These are phyloP conservation scores for Gossypium aridum DNA, from an alignment of 441 rosid genomes.

Conservation along the genomic window DNA sequence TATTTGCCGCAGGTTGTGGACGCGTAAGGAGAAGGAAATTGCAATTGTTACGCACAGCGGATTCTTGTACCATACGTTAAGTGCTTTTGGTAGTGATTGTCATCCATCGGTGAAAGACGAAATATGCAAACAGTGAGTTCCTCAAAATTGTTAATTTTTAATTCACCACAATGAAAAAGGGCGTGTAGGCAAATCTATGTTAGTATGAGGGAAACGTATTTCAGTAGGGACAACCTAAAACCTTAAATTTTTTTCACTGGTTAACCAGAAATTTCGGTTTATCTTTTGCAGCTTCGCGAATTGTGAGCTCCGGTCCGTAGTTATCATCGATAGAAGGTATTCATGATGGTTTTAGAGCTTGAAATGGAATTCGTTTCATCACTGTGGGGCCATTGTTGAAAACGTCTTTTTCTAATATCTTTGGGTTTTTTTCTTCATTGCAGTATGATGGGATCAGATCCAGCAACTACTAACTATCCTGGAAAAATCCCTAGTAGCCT, in stretches of 20 bases:
- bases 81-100: constrained; percentile 62
- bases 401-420: background rate
- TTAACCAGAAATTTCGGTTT: background rate
- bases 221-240: background rate
- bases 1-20: constrained; percentile 61
- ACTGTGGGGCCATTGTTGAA: background rate
- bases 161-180: background rate
- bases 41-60: constrained; percentile 82
- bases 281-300: constrained; percentile 13
- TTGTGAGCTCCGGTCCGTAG: constrained; percentile 17
- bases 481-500: constrained; percentile 59
- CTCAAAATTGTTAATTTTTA: background rate
- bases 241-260: background rate
- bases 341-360: background rate
- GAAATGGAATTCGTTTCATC: background rate
- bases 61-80: constrained; percentile 54
- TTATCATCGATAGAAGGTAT: constrained; percentile 11
- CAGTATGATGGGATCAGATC: constrained; percentile 54
- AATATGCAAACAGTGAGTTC: constrained; percentile 65
- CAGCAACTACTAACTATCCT: constrained; percentile 50
- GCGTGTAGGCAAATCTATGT: background rate
- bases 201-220: background rate
- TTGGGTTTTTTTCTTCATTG: background rate
- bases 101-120: constrained; percentile 47
- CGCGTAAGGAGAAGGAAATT: constrained; percentile 77